Evolutionary conservation across 2,329 filamentous ascomycete species (phyloP), one percentile per base, ranked within the genome.

Genomic region (Epichloe sibirici): DNA sequence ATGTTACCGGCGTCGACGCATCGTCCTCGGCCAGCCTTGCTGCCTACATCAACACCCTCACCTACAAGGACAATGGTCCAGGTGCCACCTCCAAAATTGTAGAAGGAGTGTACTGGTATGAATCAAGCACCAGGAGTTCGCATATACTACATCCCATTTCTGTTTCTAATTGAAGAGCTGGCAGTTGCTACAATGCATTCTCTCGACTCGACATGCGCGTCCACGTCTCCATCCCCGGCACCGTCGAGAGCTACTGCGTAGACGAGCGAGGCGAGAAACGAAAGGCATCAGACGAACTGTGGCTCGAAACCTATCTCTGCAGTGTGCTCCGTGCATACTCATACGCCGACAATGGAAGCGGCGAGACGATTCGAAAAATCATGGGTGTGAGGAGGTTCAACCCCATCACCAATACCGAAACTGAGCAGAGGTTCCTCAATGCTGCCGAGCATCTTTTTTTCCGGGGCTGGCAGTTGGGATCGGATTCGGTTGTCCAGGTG

Each of bases 171-270:
- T 17, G 5, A 15, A n/a, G 38, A 4, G n/a, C 12, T 47, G 42
- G 8, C 54, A 78, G 75, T 72, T 98, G 93, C 71, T 98, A 98
- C 78, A 98, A 98, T 88, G 93, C 93, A 58, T 96, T 98, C 69
- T 97, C 93, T 5, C 82, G 94, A 58, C 78, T 97, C 51, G 93
- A 98, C 65, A 98, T 98, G 93, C 89, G 93, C 56, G 91, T 98
- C 12, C 90, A 97, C 65, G 91, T 98, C 55, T 91, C 90, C 58
- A 97, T 98, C 58, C 93, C 93, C 17, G 93, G 93, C 55, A 93
- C 88, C 9, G 89, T 98, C 50, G 91, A 98, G 68, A 94, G 89
- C 70, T 97, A 96, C 68, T 97, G 91, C 68, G 87, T 98, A 53
- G 91, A 98, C 68, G 93, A 98, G 71, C 83, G 90, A 62, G 93